Conservation (phyloP, 2,329 filamentous ascomycete genomes). For the Botrytis pseudocinerea region DNA sequence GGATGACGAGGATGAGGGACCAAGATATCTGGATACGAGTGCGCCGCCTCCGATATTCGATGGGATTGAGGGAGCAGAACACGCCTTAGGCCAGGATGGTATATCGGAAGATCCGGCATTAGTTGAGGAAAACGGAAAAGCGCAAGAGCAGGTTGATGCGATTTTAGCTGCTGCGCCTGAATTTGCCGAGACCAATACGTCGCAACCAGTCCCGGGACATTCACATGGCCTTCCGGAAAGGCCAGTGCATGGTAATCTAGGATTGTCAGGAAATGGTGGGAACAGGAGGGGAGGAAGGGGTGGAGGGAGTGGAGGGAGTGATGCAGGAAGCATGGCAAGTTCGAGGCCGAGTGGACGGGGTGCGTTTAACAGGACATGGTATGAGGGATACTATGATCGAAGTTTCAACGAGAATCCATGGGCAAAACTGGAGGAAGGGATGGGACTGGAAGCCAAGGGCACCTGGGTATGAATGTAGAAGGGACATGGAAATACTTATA, state of each 20-base stretch:
- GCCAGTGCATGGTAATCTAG: slow-evolving; percentile 22
- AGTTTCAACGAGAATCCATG: slow-evolving; percentile 73
- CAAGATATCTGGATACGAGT: slow-evolving; percentile 35
- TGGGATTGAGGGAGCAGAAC: slow-evolving; percentile 7
- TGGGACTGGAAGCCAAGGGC: slow-evolving; percentile 48
- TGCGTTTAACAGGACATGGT: slow-evolving; percentile 55
- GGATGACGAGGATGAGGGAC: slow-evolving; percentile 29
- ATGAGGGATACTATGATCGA: slow-evolving; percentile 67
- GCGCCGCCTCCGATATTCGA: slow-evolving; percentile 40
- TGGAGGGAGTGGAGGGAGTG: slow-evolving; percentile 14
- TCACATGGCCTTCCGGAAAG: slow-evolving; percentile 25
- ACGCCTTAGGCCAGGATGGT: slow-evolving; percentile 11
- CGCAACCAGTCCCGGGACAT: neutral
- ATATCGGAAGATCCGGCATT: slow-evolving; percentile 21
- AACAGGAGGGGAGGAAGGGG: slow-evolving; percentile 11
- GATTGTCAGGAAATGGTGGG: slow-evolving; percentile 27
- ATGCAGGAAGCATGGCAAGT: slow-evolving; percentile 26
- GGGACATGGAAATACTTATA: neutral
- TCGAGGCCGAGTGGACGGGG: slow-evolving; percentile 26
- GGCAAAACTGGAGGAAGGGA: slow-evolving; percentile 55
- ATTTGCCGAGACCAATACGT: slow-evolving; percentile 19
- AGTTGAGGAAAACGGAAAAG: slow-evolving; percentile 29
- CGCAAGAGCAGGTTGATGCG: slow-evolving; percentile 37
- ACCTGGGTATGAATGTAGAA: slow-evolving; percentile 46
- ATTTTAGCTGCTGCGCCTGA: slow-evolving; percentile 29